phyloP scores from a whole-genome alignment of 768 basidiomycete genomes.

The Lenzites betulinus region DNA sequence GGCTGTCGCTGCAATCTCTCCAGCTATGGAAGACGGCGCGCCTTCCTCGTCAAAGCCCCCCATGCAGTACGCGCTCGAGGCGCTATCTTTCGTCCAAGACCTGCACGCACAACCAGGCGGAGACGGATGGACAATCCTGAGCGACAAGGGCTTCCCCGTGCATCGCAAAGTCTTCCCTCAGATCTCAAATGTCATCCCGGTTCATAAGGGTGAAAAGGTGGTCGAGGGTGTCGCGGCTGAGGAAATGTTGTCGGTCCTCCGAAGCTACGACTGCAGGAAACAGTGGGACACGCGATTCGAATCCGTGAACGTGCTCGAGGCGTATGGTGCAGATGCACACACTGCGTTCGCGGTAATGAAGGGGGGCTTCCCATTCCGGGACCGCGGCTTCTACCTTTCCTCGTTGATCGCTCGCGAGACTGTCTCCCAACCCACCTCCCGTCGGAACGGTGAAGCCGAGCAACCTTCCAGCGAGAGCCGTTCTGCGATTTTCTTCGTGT shows the following conservation, averaged over 20 bases:
- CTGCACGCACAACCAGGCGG: slow-evolving; percentile 57
- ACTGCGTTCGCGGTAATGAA: slow-evolving; percentile 75
- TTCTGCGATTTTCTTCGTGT: slow-evolving; percentile 78
- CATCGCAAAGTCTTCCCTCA: slow-evolving; percentile 75
- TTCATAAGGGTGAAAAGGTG: slow-evolving; percentile 87
- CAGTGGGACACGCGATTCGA: slow-evolving; percentile 89
- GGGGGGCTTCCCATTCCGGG: slow-evolving; percentile 87
- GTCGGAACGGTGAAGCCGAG: slow-evolving; percentile 43
- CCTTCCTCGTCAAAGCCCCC: slow-evolving; percentile 64
- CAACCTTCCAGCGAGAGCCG: slow-evolving; percentile 34
- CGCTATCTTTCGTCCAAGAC: slow-evolving; percentile 76
- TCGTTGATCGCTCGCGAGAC: slow-evolving; percentile 63
- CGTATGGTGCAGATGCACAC: slow-evolving; percentile 72
- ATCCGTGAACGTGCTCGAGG: slow-evolving; percentile 66
- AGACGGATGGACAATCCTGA: slow-evolving; percentile 75
- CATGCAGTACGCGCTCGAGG: slow-evolving; percentile 81
- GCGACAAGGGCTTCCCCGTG: slow-evolving; percentile 75
- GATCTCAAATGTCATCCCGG: slow-evolving; percentile 77
- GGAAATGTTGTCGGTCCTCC: slow-evolving; percentile 77
- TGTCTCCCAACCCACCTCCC: slow-evolving; percentile 38
- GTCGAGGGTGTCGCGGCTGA: slow-evolving; percentile 94
- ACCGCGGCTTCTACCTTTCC: slow-evolving; percentile 83
- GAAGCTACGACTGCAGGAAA: slow-evolving; percentile 68
- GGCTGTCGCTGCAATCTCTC: slow-evolving; percentile 77
- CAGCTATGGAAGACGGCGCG: slow-evolving; percentile 45